Evolutionary conservation across 78 protist genomes (phyloP).

Genomic region (Dictyostelium capitatum): DNA sequence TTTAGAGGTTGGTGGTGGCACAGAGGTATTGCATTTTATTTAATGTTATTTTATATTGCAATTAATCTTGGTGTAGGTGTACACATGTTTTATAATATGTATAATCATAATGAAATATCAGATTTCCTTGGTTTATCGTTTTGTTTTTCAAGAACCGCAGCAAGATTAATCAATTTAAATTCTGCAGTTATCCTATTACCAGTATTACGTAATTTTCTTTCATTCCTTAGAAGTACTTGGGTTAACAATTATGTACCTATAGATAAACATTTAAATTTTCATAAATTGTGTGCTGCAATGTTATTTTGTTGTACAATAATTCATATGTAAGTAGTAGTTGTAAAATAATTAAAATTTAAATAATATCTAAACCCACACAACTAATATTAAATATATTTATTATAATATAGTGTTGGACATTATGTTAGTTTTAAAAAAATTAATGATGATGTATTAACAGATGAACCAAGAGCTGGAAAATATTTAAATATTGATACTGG

Average conservation of each 20-base stretch:
- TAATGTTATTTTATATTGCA: constrained; percentile 17
- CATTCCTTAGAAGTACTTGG: constrained; percentile 47
- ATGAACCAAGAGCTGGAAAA: not conserved
- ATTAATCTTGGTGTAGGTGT: constrained; percentile 46
- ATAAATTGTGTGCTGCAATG: constrained; percentile 73
- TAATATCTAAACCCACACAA: not conserved
- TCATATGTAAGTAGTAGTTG: constrained; percentile 33
- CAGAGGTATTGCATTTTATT: constrained; percentile 20
- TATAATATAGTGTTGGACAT: constrained; percentile 25
- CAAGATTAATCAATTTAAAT: constrained; percentile 83
- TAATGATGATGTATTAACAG: not conserved
- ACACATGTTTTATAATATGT: constrained; percentile 27
- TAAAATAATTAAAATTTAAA: too few relatives aligned
- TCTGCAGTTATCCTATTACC: constrained; percentile 87
- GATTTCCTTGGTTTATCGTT: constrained; percentile 34
- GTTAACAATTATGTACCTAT: constrained; percentile 80
- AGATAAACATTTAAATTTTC: constrained; percentile 88
- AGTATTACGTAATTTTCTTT: constrained; percentile 86
- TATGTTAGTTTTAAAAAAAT: constrained; percentile 34
- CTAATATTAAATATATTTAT: not conserved
- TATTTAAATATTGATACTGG: not conserved
- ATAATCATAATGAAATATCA: not conserved
- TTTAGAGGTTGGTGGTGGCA: constrained; percentile 69
- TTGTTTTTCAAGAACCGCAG: constrained; percentile 70
- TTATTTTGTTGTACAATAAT: constrained; percentile 46